phyloP scores from a whole-genome alignment of 2,329 filamentous ascomycete species.

The Eurotiales sp. region DNA sequence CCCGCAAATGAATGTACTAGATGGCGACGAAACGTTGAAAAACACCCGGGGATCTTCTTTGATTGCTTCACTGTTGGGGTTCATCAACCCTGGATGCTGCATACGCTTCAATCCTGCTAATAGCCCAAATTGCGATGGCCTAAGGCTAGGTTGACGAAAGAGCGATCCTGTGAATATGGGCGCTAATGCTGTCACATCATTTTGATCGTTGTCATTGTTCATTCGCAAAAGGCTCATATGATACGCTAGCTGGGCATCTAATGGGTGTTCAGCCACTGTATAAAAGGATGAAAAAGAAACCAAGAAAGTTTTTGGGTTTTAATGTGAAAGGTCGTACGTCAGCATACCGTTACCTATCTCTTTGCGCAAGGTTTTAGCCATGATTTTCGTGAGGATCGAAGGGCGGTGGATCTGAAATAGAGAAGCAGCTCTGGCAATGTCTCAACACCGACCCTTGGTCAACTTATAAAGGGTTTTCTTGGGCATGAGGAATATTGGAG shows the following conservation, averaged over 20 bases:
- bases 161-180: not conserved
- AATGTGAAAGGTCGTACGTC: not conserved
- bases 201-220: not conserved
- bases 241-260: not conserved
- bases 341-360: not conserved
- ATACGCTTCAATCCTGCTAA: not conserved
- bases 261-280: not conserved
- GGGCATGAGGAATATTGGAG: not conserved
- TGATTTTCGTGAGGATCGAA: not conserved
- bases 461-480: not conserved
- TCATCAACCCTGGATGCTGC: not conserved
- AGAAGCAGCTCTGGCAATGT: not conserved
- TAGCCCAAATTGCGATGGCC: not conserved
- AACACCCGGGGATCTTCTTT: constrained; percentile 18
- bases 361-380: not conserved
- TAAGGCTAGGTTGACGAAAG: not conserved
- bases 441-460: not conserved
- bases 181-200: not conserved
- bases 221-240: not conserved
- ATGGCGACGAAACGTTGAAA: constrained; percentile 53
- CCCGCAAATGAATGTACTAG: constrained; percentile 61
- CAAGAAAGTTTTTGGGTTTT: not conserved
- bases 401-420: not conserved
- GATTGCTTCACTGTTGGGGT: not conserved
- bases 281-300: not conserved